Conservation (phyloP, 2,329 filamentous ascomycete genomes). For the Ceratocystis papillata region DNA sequence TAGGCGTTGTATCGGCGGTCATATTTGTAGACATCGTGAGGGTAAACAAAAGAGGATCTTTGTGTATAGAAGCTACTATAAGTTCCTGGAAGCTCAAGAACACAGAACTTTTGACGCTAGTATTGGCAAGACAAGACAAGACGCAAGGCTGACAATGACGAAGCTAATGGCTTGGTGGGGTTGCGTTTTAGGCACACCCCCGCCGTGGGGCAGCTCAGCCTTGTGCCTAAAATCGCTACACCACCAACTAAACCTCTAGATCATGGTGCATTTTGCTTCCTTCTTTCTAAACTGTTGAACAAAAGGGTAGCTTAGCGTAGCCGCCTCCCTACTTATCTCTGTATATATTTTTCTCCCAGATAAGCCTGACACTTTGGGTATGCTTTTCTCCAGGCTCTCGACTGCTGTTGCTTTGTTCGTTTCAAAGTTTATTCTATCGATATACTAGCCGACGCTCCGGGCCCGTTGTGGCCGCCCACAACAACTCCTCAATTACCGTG, state of each 20-base stretch:
- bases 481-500: neutral
- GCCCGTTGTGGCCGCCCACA: conserved; percentile 15
- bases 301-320: neutral
- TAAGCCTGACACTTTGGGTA: neutral
- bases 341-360: neutral
- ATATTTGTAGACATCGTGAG: conserved; percentile 33
- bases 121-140: neutral
- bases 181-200: conserved; percentile 22
- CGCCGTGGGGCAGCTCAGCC: conserved; percentile 18
- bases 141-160: conserved; percentile 15
- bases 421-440: neutral
- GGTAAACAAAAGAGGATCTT: neutral
- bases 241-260: neutral
- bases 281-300: neutral
- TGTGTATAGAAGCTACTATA: neutral
- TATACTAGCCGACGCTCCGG: neutral
- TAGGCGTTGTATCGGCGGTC: conserved; percentile 53
- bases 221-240: neutral
- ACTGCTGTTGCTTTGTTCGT: neutral
- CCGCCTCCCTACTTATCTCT: neutral
- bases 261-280: neutral
- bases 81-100: no score
- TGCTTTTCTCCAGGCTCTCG: neutral
- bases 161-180: conserved; percentile 16
- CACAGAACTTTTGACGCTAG: no score